Base-by-base conservation (phyloP, 2,329 filamentous ascomycete species). In the Bimuria novae-zelandiae region DNA sequence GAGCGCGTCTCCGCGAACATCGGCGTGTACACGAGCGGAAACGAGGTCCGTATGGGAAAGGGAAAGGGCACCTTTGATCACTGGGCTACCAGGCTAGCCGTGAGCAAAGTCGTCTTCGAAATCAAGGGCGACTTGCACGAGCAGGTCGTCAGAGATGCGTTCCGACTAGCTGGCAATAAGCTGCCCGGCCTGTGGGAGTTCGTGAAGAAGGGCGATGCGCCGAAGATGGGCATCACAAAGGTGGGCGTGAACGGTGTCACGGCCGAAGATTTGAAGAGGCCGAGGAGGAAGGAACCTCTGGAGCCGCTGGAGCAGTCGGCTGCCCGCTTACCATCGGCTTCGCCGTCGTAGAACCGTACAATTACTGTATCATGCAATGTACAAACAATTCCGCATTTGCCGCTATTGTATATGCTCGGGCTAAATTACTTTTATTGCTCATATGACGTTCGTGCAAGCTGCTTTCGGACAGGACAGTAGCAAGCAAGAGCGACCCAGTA, bases 31-130 rank as follows among this genome's bases (percentile, higher is more conserved):
- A 88, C 91, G 52, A 94, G 89, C 74, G 94, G 94, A 52, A 99
- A 97, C 69, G 94, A 99, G 78, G 89, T 91, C 74, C 89, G 94
- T 84, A 99, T 99, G 95, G 94, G 94, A 74, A 99, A 97, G 78
- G 94, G 94, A 77, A 99, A 99, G 75, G 94, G 94, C 64, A 89
- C 88, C 57, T 97, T 99, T 71, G 94, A 99, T 73, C 90, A 96
- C 71, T 99, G 94, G 94, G 92, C 93, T 4, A 85, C 89, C 19
- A 86, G 93, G 75, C 87, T 97, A 62, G 86, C 91, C 7, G 90
- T 97, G 46, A 96, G 89, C 76, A 90, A 94, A 74, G 85, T 99
- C 43, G 80, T 97, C 17, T 95, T 99, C 63, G 94, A 99, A 77
- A 78, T 99, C 62, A 92, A 91, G 75, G 94, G 94, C 40, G 85